Percentiles rank a stretch among this genome's conserved stretches.
Conservation (phyloP, 768 basidiomycete genomes). For the Neoboletus brunneissimus region DNA sequence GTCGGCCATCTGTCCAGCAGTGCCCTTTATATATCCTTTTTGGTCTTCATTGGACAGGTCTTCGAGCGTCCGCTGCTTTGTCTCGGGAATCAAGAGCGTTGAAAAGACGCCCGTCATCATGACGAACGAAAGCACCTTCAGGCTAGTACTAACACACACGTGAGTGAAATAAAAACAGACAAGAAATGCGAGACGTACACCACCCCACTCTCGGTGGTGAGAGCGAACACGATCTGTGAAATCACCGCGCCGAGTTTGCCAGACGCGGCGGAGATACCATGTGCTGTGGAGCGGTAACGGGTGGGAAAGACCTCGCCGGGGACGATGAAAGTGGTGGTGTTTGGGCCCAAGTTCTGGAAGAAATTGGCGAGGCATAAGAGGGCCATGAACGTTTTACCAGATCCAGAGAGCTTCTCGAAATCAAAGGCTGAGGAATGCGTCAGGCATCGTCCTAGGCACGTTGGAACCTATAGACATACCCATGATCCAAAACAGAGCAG, state of each 20-base stretch:
- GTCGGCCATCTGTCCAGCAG: background rate
- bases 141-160: background rate
- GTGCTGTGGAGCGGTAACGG: slow-evolving; percentile 76
- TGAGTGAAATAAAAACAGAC: background rate
- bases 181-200: background rate
- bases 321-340: slow-evolving; percentile 73
- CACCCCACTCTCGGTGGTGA: too few species aligned
- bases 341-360: slow-evolving; percentile 84
- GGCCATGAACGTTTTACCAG: slow-evolving; percentile 54
- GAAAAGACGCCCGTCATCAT: slow-evolving; percentile 81
- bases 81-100: slow-evolving; percentile 74
- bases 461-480: slow-evolving; percentile 38
- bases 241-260: slow-evolving; percentile 82
- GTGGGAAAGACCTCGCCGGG: slow-evolving; percentile 84
- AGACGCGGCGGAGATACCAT: slow-evolving; percentile 77
- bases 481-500: slow-evolving; percentile 62
- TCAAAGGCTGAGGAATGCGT: slow-evolving; percentile 50
- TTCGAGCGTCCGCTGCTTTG: slow-evolving; percentile 58
- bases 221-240: slow-evolving; percentile 48
- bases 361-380: slow-evolving; percentile 79
- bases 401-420: slow-evolving; percentile 43
- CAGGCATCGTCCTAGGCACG: background rate
- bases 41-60: slow-evolving; percentile 59
- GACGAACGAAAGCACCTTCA: slow-evolving; percentile 75
- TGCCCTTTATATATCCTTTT: background rate